Base-by-base conservation (phyloP, 495 filamentous ascomycete species). In the Penicillium salamii region DNA sequence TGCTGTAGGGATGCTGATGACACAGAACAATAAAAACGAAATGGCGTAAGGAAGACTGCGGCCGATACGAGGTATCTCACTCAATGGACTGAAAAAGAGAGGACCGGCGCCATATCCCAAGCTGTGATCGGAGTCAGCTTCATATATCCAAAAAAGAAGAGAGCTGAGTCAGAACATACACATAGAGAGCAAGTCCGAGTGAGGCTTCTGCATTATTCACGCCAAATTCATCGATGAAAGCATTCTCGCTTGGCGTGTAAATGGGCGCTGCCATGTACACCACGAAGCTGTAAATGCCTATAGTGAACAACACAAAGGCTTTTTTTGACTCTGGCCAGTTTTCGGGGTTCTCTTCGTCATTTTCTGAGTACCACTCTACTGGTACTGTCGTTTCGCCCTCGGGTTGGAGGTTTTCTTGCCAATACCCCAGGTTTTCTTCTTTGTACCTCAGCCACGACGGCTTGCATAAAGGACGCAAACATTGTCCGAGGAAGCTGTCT, bases 141-240 rank as follows among this genome's bases (percentile, higher is more conserved):
- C 18, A 3, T 32, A 5, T 12, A 7, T 24, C 7, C 8, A 19
- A 31, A 32, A 23, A 44, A 5, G 1, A 15, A 5, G n/a, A n/a
- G n/a, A n/a, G 2, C 4, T 14, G 28, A 3, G 14, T 15, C 13
- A 33, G 71, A 0, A 62, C 74, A 4, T 76, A 61, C 34, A 79
- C 73, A 49, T 74, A 81, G 9, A 79, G 58, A 9, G 76, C 68
- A 9, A 81, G 60, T 8, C 76, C 78, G 8, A 80, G 61, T 1
- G 72, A 70, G 3, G 75, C 74, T 13, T 70, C 71, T 1, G 69
- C 65, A 13, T 67, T 52, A 50, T 53, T 66, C 18, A 80, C 76
- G 28, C 65, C 55, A 49, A 81, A 81, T 29, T 63, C 54, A n/a
- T 58, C 34, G 11, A 64, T 61, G 19, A 81, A 54, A 8, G 29